These are phyloP conservation scores for Coemansia sp. DNA, from an alignment of 192 early-diverging fungal species.

Conservation along the genomic window DNA sequence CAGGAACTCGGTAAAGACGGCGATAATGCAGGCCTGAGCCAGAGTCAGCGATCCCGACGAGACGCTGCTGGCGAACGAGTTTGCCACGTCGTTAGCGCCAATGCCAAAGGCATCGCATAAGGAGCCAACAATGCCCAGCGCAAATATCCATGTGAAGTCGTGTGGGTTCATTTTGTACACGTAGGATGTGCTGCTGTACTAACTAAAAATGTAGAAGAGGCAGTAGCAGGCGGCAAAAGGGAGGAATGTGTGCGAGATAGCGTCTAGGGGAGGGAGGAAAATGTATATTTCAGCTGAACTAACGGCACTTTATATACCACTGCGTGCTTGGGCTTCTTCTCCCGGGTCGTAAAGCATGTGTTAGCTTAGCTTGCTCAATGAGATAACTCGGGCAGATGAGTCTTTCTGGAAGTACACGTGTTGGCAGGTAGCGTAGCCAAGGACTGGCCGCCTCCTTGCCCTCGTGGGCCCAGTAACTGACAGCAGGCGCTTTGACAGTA, in stretches of 20 bases:
- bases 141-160: constrained; percentile 71
- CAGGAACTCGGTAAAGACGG: constrained; percentile 81
- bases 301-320: background rate
- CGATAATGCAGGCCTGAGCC: constrained; percentile 73
- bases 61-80: constrained; percentile 86
- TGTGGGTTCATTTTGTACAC: constrained; percentile 55
- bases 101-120: constrained; percentile 77
- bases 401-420: constrained; percentile 2
- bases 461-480: constrained; percentile 1
- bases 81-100: constrained; percentile 90
- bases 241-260: background rate
- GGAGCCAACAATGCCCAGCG: constrained; percentile 64
- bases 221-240: background rate
- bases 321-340: too few species aligned
- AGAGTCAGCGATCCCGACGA: constrained; percentile 79
- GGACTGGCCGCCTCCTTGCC: background rate
- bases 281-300: background rate
- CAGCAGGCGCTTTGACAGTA: background rate
- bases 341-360: background rate
- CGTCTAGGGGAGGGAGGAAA: background rate
- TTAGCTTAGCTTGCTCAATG: background rate
- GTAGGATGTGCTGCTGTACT: background rate
- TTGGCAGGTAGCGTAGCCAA: background rate
- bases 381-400: background rate
- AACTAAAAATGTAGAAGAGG: background rate